Evolutionary conservation across 2,329 filamentous ascomycete genomes (phyloP).

Genomic region (Chrysoporthe puriensis): DNA sequence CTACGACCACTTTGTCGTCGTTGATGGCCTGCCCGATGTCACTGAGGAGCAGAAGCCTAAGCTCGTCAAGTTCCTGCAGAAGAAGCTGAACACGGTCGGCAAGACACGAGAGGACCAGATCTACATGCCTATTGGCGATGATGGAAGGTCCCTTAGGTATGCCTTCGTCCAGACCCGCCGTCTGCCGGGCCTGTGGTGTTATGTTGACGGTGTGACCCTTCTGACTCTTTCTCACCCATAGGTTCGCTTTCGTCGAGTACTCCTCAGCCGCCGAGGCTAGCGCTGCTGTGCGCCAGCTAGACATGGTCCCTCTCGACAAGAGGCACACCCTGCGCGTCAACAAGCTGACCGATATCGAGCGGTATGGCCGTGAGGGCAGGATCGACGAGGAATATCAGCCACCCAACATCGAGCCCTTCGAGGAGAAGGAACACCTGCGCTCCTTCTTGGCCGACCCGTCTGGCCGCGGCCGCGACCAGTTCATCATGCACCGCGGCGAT

Average conservation of each 20-base stretch:
- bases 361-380: conserved; percentile 90
- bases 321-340: conserved; percentile 95
- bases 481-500: conserved; percentile 91
- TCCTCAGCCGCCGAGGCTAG: conserved; percentile 87
- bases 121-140: conserved; percentile 90
- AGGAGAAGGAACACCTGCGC: conserved; percentile 90
- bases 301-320: conserved; percentile 89
- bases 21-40: conserved; percentile 91
- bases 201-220: conserved; percentile 2
- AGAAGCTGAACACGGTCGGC: conserved; percentile 87
- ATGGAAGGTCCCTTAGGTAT: conserved; percentile 85
- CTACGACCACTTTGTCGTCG: conserved; percentile 92
- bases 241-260: conserved; percentile 97
- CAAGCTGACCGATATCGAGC: conserved; percentile 97
- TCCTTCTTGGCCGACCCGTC: conserved; percentile 87
- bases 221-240: conserved; percentile 41
- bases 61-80: conserved; percentile 92
- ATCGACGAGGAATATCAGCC: conserved; percentile 88
- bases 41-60: conserved; percentile 90
- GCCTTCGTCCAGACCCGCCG: conserved; percentile 36
- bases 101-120: conserved; percentile 84
- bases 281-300: conserved; percentile 85
- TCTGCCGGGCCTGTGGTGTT: conserved; percentile 9
- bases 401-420: conserved; percentile 81
- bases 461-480: conserved; percentile 87